Percentiles rank a stretch among this genome's conserved stretches.
Conservation (phyloP, 2,329 filamentous ascomycete genomes). For the Colletotrichum truncatum region DNA sequence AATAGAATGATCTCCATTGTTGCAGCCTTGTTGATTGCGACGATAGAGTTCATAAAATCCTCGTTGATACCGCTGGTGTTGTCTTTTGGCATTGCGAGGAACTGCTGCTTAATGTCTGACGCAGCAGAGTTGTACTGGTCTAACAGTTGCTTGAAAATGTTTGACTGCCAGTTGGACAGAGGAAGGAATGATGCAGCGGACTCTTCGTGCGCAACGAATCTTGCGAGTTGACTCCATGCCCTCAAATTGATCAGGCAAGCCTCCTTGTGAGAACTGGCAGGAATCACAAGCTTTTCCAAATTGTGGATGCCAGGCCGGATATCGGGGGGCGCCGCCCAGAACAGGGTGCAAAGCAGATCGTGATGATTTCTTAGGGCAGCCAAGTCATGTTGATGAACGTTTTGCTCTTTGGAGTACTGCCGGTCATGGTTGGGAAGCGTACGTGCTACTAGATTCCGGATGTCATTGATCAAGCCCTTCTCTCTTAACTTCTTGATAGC, state of each 20-base stretch:
- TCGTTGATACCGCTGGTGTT: slow-evolving; percentile 51
- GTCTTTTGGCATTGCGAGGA: slow-evolving; percentile 58
- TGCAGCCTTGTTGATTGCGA: slow-evolving; percentile 61
- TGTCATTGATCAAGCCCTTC: slow-evolving; percentile 61
- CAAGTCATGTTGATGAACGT: slow-evolving; percentile 67
- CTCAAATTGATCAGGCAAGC: slow-evolving; percentile 71
- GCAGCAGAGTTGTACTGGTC: slow-evolving; percentile 66
- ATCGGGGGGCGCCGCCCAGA: slow-evolving; percentile 68
- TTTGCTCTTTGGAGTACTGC: slow-evolving; percentile 70
- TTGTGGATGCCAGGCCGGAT: slow-evolving; percentile 62
- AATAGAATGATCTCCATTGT: slow-evolving; percentile 62
- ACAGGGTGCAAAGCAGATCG: slow-evolving; percentile 72
- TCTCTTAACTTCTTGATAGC: slow-evolving; percentile 61
- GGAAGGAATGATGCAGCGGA: slow-evolving; percentile 59
- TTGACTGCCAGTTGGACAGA: slow-evolving; percentile 59
- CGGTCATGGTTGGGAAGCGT: slow-evolving; percentile 73
- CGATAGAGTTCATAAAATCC: slow-evolving; percentile 57
- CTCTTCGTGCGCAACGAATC: slow-evolving; percentile 58
- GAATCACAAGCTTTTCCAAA: slow-evolving; percentile 67
- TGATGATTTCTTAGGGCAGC: slow-evolving; percentile 75
- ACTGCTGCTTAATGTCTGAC: slow-evolving; percentile 64
- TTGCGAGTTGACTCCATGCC: slow-evolving; percentile 70
- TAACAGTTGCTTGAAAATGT: slow-evolving; percentile 65
- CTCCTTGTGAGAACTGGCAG: slow-evolving; percentile 71
- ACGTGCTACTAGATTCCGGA: slow-evolving; percentile 68